These are phyloP conservation scores for Escallonia herrerae DNA, from an alignment of 129 eudicot species.

Conservation along the genomic window DNA sequence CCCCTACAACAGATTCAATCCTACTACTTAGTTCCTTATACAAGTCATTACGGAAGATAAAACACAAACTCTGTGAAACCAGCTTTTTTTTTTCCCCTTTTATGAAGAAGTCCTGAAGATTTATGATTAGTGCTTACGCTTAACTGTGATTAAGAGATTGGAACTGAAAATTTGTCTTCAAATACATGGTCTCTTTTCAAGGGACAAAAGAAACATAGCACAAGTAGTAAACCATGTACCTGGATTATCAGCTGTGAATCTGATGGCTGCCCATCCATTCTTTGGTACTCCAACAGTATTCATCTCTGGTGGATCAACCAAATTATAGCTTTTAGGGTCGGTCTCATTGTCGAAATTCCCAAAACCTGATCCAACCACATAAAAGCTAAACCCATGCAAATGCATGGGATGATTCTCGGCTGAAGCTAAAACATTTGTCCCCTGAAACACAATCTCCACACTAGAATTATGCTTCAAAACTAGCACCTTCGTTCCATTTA, in stretches of 20 bases:
- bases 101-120: too few relatives aligned
- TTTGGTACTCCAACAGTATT: slow-evolving; percentile 61
- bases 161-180: too few relatives aligned
- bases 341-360: slow-evolving; percentile 38
- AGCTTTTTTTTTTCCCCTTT: not conserved
- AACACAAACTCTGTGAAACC: not conserved
- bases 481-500: slow-evolving; percentile 23
- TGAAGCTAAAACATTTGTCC: slow-evolving; percentile 27
- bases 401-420: slow-evolving; percentile 75
- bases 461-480: slow-evolving; percentile 33
- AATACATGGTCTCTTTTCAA: too few relatives aligned
- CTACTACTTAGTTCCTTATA: not conserved
- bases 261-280: slow-evolving; percentile 69
- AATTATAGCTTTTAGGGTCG: slow-evolving; percentile 43
- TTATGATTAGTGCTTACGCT: too few relatives aligned
- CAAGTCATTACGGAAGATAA: not conserved
- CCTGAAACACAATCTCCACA: slow-evolving; percentile 69
- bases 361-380: slow-evolving; percentile 61
- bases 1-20: slow-evolving; percentile 28
- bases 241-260: slow-evolving; percentile 66
- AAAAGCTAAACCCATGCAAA: slow-evolving; percentile 64
- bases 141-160: too few relatives aligned
- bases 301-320: slow-evolving; percentile 56
- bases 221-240: slow-evolving; percentile 16
- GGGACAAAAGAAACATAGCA: too few relatives aligned